Conservation (phyloP, 768 basidiomycete species). For the Chlorophyllum brunneum region DNA sequence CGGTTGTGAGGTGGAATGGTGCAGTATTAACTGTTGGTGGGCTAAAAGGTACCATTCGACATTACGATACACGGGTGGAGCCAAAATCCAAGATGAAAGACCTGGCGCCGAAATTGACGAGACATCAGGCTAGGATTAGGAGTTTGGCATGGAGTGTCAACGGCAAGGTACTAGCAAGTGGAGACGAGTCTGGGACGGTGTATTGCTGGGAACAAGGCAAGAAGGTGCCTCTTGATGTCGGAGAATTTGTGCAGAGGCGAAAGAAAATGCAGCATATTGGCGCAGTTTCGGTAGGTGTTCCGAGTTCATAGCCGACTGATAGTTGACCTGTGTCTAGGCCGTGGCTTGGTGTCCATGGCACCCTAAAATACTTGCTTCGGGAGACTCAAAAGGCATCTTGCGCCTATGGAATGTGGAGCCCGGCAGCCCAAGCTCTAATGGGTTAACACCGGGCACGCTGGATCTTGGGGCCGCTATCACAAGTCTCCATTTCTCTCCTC, state of each 20-base stretch:
- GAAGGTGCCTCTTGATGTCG: constrained; percentile 47
- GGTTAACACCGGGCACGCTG: constrained; percentile 37
- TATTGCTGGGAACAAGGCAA: constrained; percentile 74
- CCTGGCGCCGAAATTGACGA: constrained; percentile 59
- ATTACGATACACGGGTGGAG: constrained; percentile 64
- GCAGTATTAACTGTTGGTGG: constrained; percentile 23
- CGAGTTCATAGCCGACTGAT: background rate
- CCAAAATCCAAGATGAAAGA: constrained; percentile 50
- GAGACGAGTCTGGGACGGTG: constrained; percentile 71
- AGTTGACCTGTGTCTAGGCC: constrained; percentile 42
- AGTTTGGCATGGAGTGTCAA: constrained; percentile 66
- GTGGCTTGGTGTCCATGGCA: constrained; percentile 92
- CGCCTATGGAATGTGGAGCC: constrained; percentile 53
- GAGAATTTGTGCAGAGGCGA: constrained; percentile 45
- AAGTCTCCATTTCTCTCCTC: constrained; percentile 69
- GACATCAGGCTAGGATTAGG: constrained; percentile 66
- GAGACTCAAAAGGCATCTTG: constrained; percentile 55
- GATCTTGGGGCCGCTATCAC: constrained; percentile 60
- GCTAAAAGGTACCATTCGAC: constrained; percentile 46
- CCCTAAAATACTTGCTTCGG: constrained; percentile 71
- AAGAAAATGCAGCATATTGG: constrained; percentile 72
- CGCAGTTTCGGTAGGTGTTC: constrained; percentile 17
- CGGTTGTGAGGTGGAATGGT: constrained; percentile 63
- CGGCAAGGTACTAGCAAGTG: constrained; percentile 67
- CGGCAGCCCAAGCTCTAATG: constrained; percentile 31